Evolutionary conservation across 2,329 filamentous ascomycete genomes (phyloP).

Genomic region (Penicillium aurantiogriseum): DNA sequence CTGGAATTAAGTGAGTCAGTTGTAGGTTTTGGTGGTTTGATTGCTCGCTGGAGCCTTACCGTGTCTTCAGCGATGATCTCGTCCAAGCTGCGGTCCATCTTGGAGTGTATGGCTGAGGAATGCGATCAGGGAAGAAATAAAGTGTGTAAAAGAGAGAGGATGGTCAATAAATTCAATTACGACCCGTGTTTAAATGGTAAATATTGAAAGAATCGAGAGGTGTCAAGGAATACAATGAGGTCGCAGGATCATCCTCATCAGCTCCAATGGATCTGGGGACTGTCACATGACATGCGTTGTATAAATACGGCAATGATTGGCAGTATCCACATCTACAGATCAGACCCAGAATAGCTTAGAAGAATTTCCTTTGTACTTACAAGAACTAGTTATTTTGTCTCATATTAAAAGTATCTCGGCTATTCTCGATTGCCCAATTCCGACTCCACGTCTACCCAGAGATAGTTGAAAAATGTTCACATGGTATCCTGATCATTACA

Average conservation of each 20-base stretch:
- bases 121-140: background rate
- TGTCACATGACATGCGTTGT: background rate
- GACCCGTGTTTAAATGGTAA: background rate
- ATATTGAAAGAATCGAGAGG: background rate
- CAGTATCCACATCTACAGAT: background rate
- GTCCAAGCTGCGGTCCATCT: conserved; percentile 64
- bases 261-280: conserved; percentile 6
- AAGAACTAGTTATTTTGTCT: background rate
- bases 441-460: background rate
- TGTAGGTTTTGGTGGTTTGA: background rate
- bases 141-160: background rate
- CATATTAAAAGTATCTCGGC: background rate
- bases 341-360: background rate
- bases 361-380: background rate
- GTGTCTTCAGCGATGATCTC: conserved; percentile 63
- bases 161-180: background rate
- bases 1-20: conserved; percentile 20
- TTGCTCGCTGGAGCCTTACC: conserved; percentile 39
- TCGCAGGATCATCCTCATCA: conserved; percentile 10
- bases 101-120: conserved; percentile 17
- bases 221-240: conserved; percentile 1
- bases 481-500: conserved; percentile 25
- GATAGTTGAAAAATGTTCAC: conserved; percentile 8
- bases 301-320: background rate
- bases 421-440: background rate